Base-by-base conservation (phyloP, 306 rosid genomes). In the Cucurbita pepo region DNA sequence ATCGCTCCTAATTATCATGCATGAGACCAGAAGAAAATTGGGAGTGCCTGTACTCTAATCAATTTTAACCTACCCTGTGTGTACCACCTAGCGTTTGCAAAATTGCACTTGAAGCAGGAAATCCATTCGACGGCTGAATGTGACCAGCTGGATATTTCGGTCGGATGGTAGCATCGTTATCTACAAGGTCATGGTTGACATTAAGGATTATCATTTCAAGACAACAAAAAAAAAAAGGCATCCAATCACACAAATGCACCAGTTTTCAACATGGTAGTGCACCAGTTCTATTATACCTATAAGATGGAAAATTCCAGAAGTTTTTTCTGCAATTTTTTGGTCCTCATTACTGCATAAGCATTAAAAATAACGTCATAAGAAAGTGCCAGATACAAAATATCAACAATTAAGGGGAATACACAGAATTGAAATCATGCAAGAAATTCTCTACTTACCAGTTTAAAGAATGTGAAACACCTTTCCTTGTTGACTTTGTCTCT, bases 401-500 rank as follows among this genome's bases (percentile, higher is more conserved):
- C 40, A 8, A 50, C 51, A 53, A 40, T 57, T 19, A 59, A 57
- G 56, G 36, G 52, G 15, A 66, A 30, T 70, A 16, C 4, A 53
- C 5, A 62, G 55, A 56, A 63, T n/a, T 63, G 2, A 63, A 40
- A 40, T 34, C 51, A 34, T 40, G 59, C 51, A 69, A 56, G 44
- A 38, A 56, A 34, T 57, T 48, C 47, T 62, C 60, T 10, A 56
- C 75, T 82, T 75, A 94, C 97, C 84, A 79, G 72, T 77, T 79
- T 18, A 77, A 77, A 80, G 88, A 51, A 62, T 72, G 84, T 9
- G 88, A 74, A 62, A 79, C 80, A 69, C 82, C 83, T 77, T 89
- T 88, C 69, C 87, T 71, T 69, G 96, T 86, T 47, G 97, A 79
- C 77, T 86, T 94, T 1, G 97, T 88, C 74, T 94, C 97, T 59